phyloP scores from a whole-genome alignment of 345 rosid genomes.

The Bruguiera gymnorhiza region DNA sequence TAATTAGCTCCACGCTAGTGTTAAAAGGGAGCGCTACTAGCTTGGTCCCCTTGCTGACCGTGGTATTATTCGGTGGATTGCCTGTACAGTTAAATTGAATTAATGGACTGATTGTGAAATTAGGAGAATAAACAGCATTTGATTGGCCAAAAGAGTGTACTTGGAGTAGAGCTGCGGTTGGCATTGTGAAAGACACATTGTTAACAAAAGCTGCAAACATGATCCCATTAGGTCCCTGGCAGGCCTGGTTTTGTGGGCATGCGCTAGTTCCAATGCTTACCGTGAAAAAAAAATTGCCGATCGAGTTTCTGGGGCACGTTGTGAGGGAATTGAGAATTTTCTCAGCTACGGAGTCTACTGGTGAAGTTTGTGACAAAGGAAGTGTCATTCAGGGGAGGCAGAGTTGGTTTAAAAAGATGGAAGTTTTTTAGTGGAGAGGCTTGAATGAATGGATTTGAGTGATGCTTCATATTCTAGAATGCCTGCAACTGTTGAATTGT shows the following conservation, averaged over 20 bases:
- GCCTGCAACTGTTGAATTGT: constrained; percentile 25
- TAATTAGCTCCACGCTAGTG: constrained; percentile 27
- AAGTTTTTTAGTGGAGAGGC: background rate
- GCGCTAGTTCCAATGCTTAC: constrained; percentile 23
- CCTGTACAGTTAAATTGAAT: constrained; percentile 22
- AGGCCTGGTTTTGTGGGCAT: constrained; percentile 26
- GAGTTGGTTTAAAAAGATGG: constrained; percentile 9
- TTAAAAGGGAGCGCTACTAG: constrained; percentile 20
- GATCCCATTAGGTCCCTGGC: constrained; percentile 24
- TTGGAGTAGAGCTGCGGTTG: constrained; percentile 24
- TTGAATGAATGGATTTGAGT: background rate
- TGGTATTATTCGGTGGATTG: constrained; percentile 27
- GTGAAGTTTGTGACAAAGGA: constrained; percentile 14
- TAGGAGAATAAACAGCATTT: constrained; percentile 13
- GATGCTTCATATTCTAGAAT: constrained; percentile 20
- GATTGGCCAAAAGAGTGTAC: constrained; percentile 20
- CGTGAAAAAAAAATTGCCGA: constrained; percentile 23
- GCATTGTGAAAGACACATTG: constrained; percentile 26
- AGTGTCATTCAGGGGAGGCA: constrained; percentile 26
- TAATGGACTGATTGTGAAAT: constrained; percentile 24
- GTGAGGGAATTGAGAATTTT: constrained; percentile 19
- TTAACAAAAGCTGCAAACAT: constrained; percentile 25
- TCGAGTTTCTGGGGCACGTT: constrained; percentile 23
- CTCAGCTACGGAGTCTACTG: constrained; percentile 20
- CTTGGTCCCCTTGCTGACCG: constrained; percentile 21